Evolutionary conservation across 345 rosid species (phyloP).

Genomic region (Gossypium longicalyx): DNA sequence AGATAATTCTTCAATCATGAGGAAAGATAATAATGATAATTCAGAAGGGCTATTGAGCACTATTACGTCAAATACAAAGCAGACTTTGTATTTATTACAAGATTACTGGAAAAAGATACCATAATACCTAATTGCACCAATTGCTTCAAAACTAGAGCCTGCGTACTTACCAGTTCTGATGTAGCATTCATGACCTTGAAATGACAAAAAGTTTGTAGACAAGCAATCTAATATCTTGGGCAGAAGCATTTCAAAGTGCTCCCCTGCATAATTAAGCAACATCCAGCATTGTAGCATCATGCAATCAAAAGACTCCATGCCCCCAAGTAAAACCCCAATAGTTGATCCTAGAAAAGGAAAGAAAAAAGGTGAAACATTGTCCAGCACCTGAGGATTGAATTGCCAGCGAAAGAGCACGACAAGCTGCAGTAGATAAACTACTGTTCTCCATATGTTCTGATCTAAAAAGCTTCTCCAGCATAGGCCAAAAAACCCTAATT

Average conservation of each 20-base stretch:
- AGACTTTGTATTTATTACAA: not conserved
- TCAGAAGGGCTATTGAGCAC: not conserved
- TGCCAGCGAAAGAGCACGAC: conserved; percentile 89
- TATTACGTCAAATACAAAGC: not conserved
- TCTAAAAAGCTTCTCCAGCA: conserved; percentile 74
- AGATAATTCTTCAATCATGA: conserved; percentile 6
- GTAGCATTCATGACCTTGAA: conserved; percentile 84
- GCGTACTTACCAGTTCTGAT: conserved; percentile 67
- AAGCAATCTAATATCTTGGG: conserved; percentile 81
- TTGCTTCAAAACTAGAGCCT: not conserved
- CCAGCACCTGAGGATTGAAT: conserved; percentile 80
- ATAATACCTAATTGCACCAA: not conserved
- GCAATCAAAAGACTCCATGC: conserved; percentile 20
- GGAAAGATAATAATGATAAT: not conserved
- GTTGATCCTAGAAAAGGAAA: conserved; percentile 6
- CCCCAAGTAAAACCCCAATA: conserved; percentile 6
- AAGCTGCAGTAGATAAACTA: conserved; percentile 74
- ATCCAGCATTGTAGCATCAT: conserved; percentile 7
- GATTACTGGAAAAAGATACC: conserved; percentile 10
- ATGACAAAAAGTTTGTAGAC: conserved; percentile 71
- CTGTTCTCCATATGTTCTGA: conserved; percentile 84
- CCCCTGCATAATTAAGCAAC: conserved; percentile 53
- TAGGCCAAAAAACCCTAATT: conserved; percentile 82
- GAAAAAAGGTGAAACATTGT: conserved; percentile 12
- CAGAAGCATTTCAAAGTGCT: conserved; percentile 68